Conservation (phyloP, 257 asterid genomes). For the Solanum pimpinellifolium region DNA sequence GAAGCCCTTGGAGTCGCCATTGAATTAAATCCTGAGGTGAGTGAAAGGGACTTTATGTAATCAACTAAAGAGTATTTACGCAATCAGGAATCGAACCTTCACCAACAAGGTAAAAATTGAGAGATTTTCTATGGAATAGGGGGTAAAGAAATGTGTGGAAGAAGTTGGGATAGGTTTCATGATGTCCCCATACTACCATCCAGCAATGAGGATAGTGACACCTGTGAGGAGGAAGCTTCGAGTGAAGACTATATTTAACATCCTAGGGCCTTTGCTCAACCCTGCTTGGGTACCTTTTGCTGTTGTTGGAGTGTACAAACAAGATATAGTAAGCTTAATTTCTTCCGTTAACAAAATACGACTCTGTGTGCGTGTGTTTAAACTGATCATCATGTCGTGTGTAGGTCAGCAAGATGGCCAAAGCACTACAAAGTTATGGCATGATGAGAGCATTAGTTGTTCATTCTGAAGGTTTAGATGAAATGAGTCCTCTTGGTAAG, state of each 20-base stretch:
- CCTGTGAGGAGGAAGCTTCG: constrained; percentile 56
- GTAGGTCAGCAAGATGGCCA: constrained; percentile 64
- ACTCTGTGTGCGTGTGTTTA: not conserved
- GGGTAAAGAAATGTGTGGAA: constrained; percentile 39
- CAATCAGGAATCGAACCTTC: not conserved
- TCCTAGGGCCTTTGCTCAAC: constrained; percentile 53
- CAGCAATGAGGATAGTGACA: constrained; percentile 64
- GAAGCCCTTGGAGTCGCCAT: constrained; percentile 70
- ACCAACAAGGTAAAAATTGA: not conserved
- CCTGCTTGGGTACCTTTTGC: constrained; percentile 64
- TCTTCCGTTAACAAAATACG: not conserved
- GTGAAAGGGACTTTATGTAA: not conserved
- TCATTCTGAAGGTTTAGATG: constrained; percentile 72
- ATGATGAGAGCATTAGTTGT: constrained; percentile 64
- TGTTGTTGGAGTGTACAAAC: constrained; percentile 56
- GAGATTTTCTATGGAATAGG: constrained; percentile 17
- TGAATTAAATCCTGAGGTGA: constrained; percentile 55
- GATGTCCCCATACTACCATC: constrained; percentile 60
- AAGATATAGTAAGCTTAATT: constrained; percentile 35
- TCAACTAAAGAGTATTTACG: not conserved
- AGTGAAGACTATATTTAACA: constrained; percentile 62
- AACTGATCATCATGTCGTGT: not conserved
- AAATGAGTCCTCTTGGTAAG: constrained; percentile 79
- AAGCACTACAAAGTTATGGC: constrained; percentile 58
- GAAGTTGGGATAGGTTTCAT: constrained; percentile 66